Conservation (phyloP, 2,329 filamentous ascomycete genomes). For the Chrysoporthe austroafricana region DNA sequence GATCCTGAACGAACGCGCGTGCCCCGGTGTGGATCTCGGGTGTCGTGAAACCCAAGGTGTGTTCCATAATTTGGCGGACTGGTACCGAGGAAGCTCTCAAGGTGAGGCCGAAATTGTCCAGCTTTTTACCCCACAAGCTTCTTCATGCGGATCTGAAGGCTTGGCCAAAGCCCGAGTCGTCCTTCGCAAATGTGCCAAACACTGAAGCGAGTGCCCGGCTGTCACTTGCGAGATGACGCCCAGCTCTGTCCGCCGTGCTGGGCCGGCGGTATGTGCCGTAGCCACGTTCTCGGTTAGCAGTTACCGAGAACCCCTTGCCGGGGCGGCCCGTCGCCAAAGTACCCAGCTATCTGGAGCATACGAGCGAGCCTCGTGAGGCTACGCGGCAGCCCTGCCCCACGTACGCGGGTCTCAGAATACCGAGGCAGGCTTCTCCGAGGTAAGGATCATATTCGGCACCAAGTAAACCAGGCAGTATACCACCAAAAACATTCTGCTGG, state of each 20-base stretch:
- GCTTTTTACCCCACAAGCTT: neutral
- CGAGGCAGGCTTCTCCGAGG: neutral
- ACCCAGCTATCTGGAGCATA: slow-evolving; percentile 4
- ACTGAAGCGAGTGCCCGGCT: slow-evolving; percentile 11
- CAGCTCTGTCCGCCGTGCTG: neutral
- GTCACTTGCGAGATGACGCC: neutral
- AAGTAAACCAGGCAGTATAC: neutral
- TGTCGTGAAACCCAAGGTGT: slow-evolving; percentile 26
- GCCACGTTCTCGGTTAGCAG: slow-evolving; percentile 26
- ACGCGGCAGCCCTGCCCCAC: neutral
- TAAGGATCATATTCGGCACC: neutral
- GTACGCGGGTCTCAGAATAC: neutral
- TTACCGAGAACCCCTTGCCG: slow-evolving; percentile 27
- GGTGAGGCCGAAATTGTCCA: neutral
- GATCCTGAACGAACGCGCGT: slow-evolving; percentile 20
- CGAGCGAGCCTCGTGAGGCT: neutral
- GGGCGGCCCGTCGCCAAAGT: slow-evolving; percentile 26
- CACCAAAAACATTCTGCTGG: neutral
- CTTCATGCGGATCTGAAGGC: neutral
- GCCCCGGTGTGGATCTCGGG: slow-evolving; percentile 19
- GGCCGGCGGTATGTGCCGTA: neutral
- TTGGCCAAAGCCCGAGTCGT: slow-evolving; percentile 7
- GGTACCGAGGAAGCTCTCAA: neutral
- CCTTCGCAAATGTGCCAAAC: slow-evolving; percentile 12
- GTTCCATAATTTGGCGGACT: slow-evolving; percentile 14